phyloP scores from a whole-genome alignment of 164 flowering plant genomes.

The Stephania japonica region DNA sequence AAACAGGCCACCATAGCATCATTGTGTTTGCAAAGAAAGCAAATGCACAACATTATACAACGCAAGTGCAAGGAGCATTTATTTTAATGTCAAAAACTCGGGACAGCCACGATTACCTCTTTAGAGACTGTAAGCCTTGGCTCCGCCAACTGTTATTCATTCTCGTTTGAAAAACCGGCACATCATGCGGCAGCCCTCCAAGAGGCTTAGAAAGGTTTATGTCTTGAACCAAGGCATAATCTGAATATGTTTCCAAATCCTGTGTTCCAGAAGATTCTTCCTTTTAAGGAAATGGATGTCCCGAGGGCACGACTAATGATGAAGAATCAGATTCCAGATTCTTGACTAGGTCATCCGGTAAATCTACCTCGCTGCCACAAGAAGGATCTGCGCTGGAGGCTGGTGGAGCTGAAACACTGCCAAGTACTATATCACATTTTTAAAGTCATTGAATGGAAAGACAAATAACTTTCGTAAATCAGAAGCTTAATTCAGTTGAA shows the following conservation, averaged over 20 bases:
- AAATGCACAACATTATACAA: background rate
- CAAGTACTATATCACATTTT: background rate
- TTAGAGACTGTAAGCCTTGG: constrained; percentile 63
- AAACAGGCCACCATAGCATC: too few relatives aligned
- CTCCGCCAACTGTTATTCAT: constrained; percentile 57
- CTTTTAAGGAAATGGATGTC: constrained; percentile 42
- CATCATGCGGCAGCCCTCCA: constrained; percentile 50
- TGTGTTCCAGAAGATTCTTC: constrained; percentile 44
- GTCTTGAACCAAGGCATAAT: constrained; percentile 57
- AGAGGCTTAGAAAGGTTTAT: constrained; percentile 39
- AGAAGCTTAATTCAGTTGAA: background rate
- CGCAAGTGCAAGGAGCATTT: background rate
- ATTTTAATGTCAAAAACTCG: background rate
- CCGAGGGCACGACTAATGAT: constrained; percentile 39
- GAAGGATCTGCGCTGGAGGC: constrained; percentile 35
- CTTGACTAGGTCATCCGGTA: constrained; percentile 38
- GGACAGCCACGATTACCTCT: constrained; percentile 42
- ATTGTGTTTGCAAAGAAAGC: background rate
- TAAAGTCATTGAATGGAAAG: background rate
- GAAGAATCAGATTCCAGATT: constrained; percentile 54
- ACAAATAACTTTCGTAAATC: background rate
- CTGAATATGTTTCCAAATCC: constrained; percentile 48
- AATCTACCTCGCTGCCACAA: constrained; percentile 33
- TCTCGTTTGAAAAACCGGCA: constrained; percentile 61
- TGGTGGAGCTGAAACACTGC: constrained; percentile 29